Evolutionary conservation across 192 early-diverging fungal genomes (phyloP).

Genomic region (Chytriomyces sp.): DNA sequence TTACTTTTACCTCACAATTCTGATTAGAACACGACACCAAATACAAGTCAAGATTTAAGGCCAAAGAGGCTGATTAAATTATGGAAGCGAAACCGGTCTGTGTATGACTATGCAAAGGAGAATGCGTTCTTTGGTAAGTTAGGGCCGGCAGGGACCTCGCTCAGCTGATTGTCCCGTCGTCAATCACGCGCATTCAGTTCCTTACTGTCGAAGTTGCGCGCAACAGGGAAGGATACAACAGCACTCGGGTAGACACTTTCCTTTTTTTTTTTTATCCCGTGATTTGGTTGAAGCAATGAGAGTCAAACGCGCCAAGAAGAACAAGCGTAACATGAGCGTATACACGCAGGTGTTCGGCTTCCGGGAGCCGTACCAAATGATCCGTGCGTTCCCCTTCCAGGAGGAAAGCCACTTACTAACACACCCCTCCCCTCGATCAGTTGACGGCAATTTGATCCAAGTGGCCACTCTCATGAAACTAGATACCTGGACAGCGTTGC

Average conservation of each 20-base stretch:
- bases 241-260: background rate
- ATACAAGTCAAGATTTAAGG: constrained; percentile 91
- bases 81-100: constrained; percentile 83
- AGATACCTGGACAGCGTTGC: constrained; percentile 64
- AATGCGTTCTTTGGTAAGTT: constrained; percentile 87
- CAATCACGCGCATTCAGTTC: constrained; percentile 80
- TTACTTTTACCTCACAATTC: background rate
- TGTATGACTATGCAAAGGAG: constrained; percentile 77
- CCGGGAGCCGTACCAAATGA: constrained; percentile 88
- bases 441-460: constrained; percentile 83
- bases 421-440: constrained; percentile 48
- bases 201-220: constrained; percentile 89
- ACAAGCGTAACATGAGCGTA: constrained; percentile 79
- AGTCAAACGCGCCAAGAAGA: constrained; percentile 77
- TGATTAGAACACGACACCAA: constrained; percentile 77
- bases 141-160: background rate
- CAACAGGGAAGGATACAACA: constrained; percentile 83
- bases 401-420: too few species aligned
- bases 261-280: constrained; percentile 11
- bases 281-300: constrained; percentile 60
- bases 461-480: constrained; percentile 65
- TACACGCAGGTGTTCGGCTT: constrained; percentile 85
- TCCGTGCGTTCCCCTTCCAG: constrained; percentile 53
- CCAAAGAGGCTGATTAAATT: constrained; percentile 84
- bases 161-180: background rate